Evolutionary conservation across 75 land plant species (phyloP), one percentile per base, ranked within the genome.

Genomic region (Pinus albicaulis): DNA sequence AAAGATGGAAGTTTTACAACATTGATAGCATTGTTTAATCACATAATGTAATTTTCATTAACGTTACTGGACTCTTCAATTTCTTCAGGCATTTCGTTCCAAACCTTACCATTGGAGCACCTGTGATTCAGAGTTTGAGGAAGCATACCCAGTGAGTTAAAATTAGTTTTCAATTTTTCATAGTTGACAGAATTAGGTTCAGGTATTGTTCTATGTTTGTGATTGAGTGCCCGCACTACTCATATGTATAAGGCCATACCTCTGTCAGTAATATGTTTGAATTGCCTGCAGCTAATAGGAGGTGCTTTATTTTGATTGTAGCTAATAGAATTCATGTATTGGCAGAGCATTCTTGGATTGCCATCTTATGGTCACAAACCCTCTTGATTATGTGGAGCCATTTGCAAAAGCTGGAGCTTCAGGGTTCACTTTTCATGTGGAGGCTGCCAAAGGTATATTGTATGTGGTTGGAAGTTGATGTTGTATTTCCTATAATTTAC

Each of bases 291-390:
- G 17, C 13, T 7, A 57, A 20, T 24, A 14, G 11, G 34, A 17
- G 68, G 75, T 26, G 17, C 60, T 59, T 63, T 11, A 24, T 73
- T 55, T 73, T 59, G 1, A 55, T 73, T n/a, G 53, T 22, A 8
- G 44, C 48, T 68, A 68, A 68, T 41, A 68, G 20, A 68, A 3
- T 68, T 19, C 34, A 68, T 13, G 16, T 56, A 22, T 38, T 68
- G 71, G 55, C 82, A 96, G 99, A 69, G 98, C 98, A 73, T 94
- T 86, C 80, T 68, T 96, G 79, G 99, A 96, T 77, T 96, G 99
- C 76, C 99, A 96, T 76, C 87, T 96, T 19, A 96, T 96, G 99
- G 99, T 92, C 16, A 94, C 98, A 76, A 94, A 96, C 82, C 99
- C 99, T 36, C 59, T 88, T 63, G 98, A 92, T 79, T 96, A 96